Conservation (phyloP, 441 rosid species). For the Adansonia rubrostipa region DNA sequence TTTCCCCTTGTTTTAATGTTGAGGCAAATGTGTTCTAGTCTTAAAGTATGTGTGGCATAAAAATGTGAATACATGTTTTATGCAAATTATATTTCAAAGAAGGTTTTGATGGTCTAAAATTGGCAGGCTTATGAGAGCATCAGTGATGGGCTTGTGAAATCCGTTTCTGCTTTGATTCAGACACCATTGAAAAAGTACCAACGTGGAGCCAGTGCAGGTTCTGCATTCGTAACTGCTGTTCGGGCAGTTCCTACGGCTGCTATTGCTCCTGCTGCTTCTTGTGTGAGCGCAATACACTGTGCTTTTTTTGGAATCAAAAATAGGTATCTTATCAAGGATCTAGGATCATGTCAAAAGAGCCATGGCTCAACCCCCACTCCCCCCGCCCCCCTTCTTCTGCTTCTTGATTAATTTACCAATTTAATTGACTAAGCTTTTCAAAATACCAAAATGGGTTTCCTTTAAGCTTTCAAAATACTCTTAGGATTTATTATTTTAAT, state of each 20-base stretch:
- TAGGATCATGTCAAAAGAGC: not conserved
- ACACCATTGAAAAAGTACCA: conserved; percentile 80
- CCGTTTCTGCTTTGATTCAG: conserved; percentile 87
- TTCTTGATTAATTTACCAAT: not conserved
- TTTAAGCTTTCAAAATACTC: not conserved
- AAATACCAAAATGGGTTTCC: not conserved
- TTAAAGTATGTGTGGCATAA: not conserved
- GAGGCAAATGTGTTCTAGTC: not conserved
- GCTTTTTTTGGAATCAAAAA: conserved; percentile 91
- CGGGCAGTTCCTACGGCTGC: conserved; percentile 94
- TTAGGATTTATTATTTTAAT: not conserved
- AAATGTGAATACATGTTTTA: not conserved
- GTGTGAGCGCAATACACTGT: conserved; percentile 80
- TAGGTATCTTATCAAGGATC: conserved; percentile 47
- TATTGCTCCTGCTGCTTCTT: conserved; percentile 89
- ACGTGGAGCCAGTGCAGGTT: conserved; percentile 89
- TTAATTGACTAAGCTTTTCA: not conserved
- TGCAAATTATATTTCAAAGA: conserved; percentile 5
- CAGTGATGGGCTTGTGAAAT: conserved; percentile 89
- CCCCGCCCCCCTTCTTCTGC: not conserved
- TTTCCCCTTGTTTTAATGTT: not conserved
- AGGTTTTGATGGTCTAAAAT: conserved; percentile 27
- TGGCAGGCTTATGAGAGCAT: conserved; percentile 83
- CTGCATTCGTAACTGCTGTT: conserved; percentile 82
- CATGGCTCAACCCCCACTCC: not conserved